Evolutionary conservation across 768 basidiomycete genomes (phyloP).

Genomic region (Tylopilus subfusipes): DNA sequence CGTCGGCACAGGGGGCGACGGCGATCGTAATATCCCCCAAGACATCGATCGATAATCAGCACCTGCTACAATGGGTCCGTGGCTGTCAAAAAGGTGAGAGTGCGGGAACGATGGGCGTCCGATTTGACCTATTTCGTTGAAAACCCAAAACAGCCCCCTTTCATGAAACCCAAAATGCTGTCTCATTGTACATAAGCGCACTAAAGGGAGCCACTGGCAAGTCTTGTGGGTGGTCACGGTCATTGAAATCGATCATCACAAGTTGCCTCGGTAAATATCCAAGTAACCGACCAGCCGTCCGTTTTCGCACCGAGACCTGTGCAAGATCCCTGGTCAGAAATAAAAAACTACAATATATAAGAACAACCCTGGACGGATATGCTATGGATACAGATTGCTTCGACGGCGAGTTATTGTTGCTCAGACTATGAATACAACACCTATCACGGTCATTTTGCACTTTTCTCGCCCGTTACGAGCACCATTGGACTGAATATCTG

Average conservation of each 20-base stretch:
- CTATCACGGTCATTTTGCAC: background rate
- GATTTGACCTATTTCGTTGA: background rate
- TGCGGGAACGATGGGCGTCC: background rate
- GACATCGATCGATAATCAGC: background rate
- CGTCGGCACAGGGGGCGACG: background rate
- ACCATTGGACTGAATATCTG: conserved; percentile 11
- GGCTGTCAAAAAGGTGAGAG: background rate
- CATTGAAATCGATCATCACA: no score
- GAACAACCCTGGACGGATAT: background rate
- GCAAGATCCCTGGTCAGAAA: background rate
- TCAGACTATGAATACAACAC: background rate
- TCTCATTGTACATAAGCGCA: no score
- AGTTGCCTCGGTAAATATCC: no score
- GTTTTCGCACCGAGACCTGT: no score
- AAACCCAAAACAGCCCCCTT: background rate
- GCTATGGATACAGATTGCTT: background rate
- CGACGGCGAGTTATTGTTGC: background rate
- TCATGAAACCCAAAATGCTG: no score
- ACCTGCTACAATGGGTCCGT: background rate
- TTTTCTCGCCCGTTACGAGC: conserved; percentile 1
- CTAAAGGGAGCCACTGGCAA: background rate
- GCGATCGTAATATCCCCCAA: background rate
- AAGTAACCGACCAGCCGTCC: background rate
- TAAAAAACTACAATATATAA: background rate
- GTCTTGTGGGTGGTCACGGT: background rate